Evolutionary conservation across 768 basidiomycete genomes (phyloP).

Genomic region (Trametes elegans): DNA sequence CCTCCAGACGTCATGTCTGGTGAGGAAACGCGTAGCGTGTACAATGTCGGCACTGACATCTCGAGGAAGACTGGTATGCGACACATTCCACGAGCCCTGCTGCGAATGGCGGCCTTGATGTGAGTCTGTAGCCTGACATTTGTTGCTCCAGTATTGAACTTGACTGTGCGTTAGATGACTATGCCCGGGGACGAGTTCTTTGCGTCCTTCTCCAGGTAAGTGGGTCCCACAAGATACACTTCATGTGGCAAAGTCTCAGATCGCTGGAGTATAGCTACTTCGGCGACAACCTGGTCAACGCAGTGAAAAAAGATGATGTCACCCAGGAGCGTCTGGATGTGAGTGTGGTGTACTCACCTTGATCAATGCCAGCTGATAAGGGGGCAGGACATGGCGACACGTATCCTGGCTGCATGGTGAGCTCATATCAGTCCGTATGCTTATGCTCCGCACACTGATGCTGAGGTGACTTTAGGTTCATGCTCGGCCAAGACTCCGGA

Average conservation of each 20-base stretch:
- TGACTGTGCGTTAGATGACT: slow-evolving; percentile 49
- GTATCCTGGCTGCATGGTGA: slow-evolving; percentile 62
- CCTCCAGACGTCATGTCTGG: slow-evolving; percentile 29
- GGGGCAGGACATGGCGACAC: slow-evolving; percentile 58
- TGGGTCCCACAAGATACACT: not conserved
- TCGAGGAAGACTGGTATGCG: slow-evolving; percentile 64
- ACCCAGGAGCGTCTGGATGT: slow-evolving; percentile 52
- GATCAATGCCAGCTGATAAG: no score
- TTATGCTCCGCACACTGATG: not conserved
- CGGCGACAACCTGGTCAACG: slow-evolving; percentile 55
- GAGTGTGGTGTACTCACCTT: not conserved
- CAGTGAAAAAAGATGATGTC: slow-evolving; percentile 61
- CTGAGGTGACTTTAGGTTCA: slow-evolving; percentile 32
- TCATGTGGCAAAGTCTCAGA: no score
- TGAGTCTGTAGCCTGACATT: slow-evolving; percentile 27
- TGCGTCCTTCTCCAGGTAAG: slow-evolving; percentile 20
- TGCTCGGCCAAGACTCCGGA: slow-evolving; percentile 48
- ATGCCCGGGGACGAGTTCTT: slow-evolving; percentile 62
- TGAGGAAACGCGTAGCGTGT: slow-evolving; percentile 21
- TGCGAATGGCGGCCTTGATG: slow-evolving; percentile 62
- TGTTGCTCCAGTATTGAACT: not conserved
- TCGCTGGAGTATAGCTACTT: no score
- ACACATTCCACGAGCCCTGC: slow-evolving; percentile 55
- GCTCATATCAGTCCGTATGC: no score
- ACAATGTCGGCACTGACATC: slow-evolving; percentile 32